phyloP scores from a whole-genome alignment of 2,329 filamentous ascomycete species.

The Fusarium paranaense region DNA sequence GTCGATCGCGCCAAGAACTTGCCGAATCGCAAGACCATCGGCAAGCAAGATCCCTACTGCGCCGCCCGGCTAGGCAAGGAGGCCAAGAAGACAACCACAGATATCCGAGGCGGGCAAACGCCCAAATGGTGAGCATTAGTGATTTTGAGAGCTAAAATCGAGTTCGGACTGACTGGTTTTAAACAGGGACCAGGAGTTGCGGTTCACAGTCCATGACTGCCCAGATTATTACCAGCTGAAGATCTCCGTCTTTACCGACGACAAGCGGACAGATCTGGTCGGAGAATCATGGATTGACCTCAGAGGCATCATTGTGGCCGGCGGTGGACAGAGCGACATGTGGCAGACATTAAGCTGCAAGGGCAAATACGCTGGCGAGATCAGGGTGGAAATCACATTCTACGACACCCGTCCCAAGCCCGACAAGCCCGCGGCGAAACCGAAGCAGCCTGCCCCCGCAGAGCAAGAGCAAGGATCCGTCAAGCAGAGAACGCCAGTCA shows the following conservation, averaged over 20 bases:
- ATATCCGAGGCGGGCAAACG: conserved; percentile 93
- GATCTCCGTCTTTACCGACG: conserved; percentile 96
- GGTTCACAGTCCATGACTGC: conserved; percentile 95
- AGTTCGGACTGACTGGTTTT: conserved; percentile 28
- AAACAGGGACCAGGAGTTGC: conserved; percentile 93
- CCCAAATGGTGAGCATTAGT: conserved; percentile 80
- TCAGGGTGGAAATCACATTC: conserved; percentile 94
- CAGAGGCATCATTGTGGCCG: conserved; percentile 81
- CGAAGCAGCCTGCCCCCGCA: conserved; percentile 55
- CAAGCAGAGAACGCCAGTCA: conserved; percentile 72
- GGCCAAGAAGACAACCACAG: conserved; percentile 95
- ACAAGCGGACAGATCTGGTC: conserved; percentile 97
- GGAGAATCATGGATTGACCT: conserved; percentile 93
- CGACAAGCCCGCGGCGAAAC: conserved; percentile 72
- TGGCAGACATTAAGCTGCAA: conserved; percentile 92
- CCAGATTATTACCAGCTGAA: conserved; percentile 97
- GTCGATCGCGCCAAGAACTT: conserved; percentile 97
- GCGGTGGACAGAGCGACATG: conserved; percentile 92
- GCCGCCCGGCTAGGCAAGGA: conserved; percentile 94
- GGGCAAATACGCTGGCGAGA: conserved; percentile 95
- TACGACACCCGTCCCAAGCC: conserved; percentile 90
- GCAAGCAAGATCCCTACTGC: conserved; percentile 98
- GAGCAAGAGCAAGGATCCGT: conserved; percentile 53
- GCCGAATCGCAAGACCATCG: conserved; percentile 96
- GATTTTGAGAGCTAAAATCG: neutral